Base-by-base conservation (phyloP, 805 yeast genomes). In the Scheffersomyces coipomensis region DNA sequence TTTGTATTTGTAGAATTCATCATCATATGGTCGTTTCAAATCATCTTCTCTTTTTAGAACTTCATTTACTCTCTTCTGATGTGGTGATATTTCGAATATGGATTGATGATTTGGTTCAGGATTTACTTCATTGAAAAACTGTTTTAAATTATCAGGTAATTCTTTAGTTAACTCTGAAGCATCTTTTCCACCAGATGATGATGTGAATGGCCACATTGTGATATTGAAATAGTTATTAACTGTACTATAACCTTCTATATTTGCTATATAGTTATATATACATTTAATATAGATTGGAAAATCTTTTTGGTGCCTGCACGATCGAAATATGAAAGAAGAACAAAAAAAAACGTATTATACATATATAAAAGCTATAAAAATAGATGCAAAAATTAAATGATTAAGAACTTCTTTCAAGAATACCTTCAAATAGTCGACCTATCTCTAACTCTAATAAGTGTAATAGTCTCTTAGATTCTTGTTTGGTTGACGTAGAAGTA, bases 381-480 rank as follows among this genome's bases (percentile, higher is more conserved):
- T 17, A 13, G 21, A 4, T 30, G 15, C 22, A 17, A 30, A 25
- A 13, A 17, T 18, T 27, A 5, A 8, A 7, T 24, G 11, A 12
- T 22, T 27, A 35, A 5, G 22, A 53, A 5, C 50, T 30, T 38
- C 72, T 44, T 19, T 66, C 73, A 13, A 66, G 48, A 9, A 65
- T 42, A 0, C 74, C 74, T 45, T 69, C 71, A 38, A 69, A 66
- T 2, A 68, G 38, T 17, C 64, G 49, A 16, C 71, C 62, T 10
- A 64, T 51, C 45, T 68, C 73, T 13, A 61, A 52, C 26, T 69
- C 73, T 19, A 64, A 40, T 1, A 55, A 30, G 35, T 59, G 53
- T 33, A 46, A 26, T 18, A 49, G 29, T 19, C 33, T 39, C 5
- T 37, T 35, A 10, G 38, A 23, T 40, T 44, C 34, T 25, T 9